phyloP scores from a whole-genome alignment of 495 filamentous ascomycete species.

The Trichoderma virens region DNA sequence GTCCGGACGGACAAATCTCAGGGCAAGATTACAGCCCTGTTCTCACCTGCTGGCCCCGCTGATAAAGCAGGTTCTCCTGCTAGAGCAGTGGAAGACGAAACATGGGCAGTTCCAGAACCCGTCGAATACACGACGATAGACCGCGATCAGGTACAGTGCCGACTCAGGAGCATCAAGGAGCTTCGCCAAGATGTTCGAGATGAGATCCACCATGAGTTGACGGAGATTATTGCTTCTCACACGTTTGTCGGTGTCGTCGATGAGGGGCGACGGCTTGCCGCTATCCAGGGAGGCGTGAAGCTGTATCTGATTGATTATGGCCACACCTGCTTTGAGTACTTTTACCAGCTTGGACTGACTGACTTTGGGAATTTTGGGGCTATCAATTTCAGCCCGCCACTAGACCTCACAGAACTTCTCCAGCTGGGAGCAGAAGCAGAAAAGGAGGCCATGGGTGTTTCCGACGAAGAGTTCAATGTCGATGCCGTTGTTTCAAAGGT shows the following conservation, averaged over 20 bases:
- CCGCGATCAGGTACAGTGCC: conserved; percentile 58
- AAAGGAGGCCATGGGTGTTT: conserved; percentile 26
- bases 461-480: conserved; percentile 55
- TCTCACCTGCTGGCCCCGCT: conserved; percentile 42
- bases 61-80: conserved; percentile 8
- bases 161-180: conserved; percentile 68
- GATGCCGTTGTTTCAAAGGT: conserved; percentile 56
- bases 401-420: conserved; percentile 64
- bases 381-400: conserved; percentile 70
- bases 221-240: conserved; percentile 80
- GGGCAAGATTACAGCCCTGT: conserved; percentile 95
- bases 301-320: conserved; percentile 94
- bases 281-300: conserved; percentile 89
- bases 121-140: conserved; percentile 62
- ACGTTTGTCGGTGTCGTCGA: conserved; percentile 94
- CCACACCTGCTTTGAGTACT: conserved; percentile 78
- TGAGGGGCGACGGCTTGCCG: conserved; percentile 74
- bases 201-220: conserved; percentile 80
- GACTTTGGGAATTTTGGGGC: conserved; percentile 93
- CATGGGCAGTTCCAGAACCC: conserved; percentile 20
- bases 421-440: conserved; percentile 66
- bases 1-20: conserved; percentile 84
- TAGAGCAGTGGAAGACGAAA: conserved; percentile 16
- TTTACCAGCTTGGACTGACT: conserved; percentile 94
- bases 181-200: conserved; percentile 76